phyloP scores from a whole-genome alignment of 257 asterid species.

The Solanum clarkiae region DNA sequence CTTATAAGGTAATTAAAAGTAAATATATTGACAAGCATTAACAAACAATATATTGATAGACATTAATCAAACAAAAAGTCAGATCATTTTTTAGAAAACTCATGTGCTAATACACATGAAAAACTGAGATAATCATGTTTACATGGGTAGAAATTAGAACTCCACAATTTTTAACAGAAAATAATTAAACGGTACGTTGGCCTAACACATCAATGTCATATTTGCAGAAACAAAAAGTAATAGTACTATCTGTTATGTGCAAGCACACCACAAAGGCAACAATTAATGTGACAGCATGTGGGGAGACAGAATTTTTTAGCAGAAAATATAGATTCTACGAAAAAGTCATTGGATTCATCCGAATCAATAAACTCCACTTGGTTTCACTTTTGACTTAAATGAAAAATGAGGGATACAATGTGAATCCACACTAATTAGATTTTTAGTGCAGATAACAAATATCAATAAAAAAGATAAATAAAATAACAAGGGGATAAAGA shows the following conservation, averaged over 20 bases:
- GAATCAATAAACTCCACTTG: no score
- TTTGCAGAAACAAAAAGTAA: not conserved
- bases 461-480: not conserved
- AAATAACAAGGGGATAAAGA: not conserved
- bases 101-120: rapidly evolving
- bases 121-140: not conserved
- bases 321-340: no score
- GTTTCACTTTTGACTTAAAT: no score
- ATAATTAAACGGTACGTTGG: not conserved
- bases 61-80: not conserved
- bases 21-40: not conserved
- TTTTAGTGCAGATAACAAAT: no score
- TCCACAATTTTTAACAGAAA: not conserved
- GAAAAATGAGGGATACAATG: no score
- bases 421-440: not conserved
- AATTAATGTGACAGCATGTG: not conserved
- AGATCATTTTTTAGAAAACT: no score
- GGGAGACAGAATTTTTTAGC: not conserved
- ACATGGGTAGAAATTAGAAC: not conserved
- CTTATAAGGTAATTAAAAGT: not conserved
- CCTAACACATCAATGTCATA: not conserved
- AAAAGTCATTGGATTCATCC: no score
- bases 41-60: not conserved
- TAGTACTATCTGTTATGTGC: not conserved
- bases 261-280: not conserved